Base-by-base conservation (phyloP, 1,139 yeast genomes). In the Lodderomyces beijingensis region DNA sequence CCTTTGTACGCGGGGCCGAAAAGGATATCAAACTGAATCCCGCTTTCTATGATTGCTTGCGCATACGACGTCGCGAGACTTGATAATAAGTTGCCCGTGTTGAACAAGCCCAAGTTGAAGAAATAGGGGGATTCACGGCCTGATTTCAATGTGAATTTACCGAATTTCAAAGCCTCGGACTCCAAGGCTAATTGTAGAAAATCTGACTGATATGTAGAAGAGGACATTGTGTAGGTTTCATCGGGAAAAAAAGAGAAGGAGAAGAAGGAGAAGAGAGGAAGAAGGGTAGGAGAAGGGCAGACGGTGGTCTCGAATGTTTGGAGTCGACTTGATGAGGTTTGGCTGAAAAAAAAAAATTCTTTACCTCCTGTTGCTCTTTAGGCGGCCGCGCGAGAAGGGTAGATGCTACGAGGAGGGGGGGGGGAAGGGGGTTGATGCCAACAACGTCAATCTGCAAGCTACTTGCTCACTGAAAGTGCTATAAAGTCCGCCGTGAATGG, bases 1-100 rank as follows among this genome's bases (percentile, higher is more conserved):
- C 98, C 98, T 64, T 91, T 91, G 64, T 91, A 91, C 18, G 98
- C 98, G 12, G 98, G 98, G 9, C 98, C 98, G 51, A 91, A 91
- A 37, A 91, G 67, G 25, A 91, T 79, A 51, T 91, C 98, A 49
- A 91, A 89, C 55, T 87, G 81, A 37, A 91, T 55, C 4, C 82
- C 88, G 1, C 91, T 73, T 32, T 75, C 77, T 44, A 88, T 79
- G 46, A 91, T 89, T 25, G 96, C 85, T 41, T 76, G 71, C 31
- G 98, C 97, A 53, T 88, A 91, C 5, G 96, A 84, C 7, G 81
- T 74, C 19, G 96, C 96, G 51, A 91, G 67, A 32, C 79, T 77
- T 12, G 88, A 77, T 42, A 91, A 68, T 41, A 84, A 73, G 45
- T 74, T 74, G 25, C 96, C 96, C 10, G 88, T 78, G 59, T 75